phyloP scores from a whole-genome alignment of 2,329 filamentous ascomycete species.

The Pseudopithomyces chartarum region DNA sequence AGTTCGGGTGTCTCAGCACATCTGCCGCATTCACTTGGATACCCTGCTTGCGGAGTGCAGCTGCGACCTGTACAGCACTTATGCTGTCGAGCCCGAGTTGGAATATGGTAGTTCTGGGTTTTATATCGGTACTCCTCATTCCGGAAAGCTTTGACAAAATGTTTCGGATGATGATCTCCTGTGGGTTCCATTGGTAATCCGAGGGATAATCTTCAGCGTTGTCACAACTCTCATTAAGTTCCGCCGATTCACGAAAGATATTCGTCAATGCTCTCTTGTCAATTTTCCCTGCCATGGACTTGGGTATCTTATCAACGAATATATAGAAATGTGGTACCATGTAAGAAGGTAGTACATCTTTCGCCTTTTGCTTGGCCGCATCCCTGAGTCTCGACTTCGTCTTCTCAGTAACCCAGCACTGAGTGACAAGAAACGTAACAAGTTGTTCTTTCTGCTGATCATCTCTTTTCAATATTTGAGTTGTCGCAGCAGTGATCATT shows the following conservation, averaged over 20 bases:
- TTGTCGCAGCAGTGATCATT: constrained; percentile 28
- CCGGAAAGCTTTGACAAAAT: constrained; percentile 65
- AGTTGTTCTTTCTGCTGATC: constrained; percentile 38
- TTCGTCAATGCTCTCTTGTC: constrained; percentile 41
- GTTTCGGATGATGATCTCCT: constrained; percentile 60
- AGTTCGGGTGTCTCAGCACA: constrained; percentile 65
- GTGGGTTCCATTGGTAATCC: constrained; percentile 52
- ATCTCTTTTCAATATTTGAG: constrained; percentile 38
- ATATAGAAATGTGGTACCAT: constrained; percentile 47
- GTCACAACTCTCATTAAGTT: constrained; percentile 6
- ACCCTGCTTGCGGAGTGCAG: constrained; percentile 65
- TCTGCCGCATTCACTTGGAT: constrained; percentile 69
- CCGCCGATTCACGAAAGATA: constrained; percentile 32
- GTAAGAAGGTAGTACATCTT: constrained; percentile 38
- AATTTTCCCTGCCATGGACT: constrained; percentile 48
- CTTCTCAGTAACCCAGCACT: constrained; percentile 1
- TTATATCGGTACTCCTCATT: constrained; percentile 57
- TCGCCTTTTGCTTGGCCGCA: constrained; percentile 22
- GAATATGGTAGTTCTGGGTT: constrained; percentile 73
- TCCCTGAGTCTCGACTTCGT: constrained; percentile 21
- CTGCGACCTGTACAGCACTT: constrained; percentile 78
- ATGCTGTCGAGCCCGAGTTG: constrained; percentile 92
- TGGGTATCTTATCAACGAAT: constrained; percentile 38
- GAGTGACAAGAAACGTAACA: constrained; percentile 38
- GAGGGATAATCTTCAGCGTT: background rate